Base-by-base conservation (phyloP, 352 stramenopile genomes). In the Phytopythium ostracodes region DNA sequence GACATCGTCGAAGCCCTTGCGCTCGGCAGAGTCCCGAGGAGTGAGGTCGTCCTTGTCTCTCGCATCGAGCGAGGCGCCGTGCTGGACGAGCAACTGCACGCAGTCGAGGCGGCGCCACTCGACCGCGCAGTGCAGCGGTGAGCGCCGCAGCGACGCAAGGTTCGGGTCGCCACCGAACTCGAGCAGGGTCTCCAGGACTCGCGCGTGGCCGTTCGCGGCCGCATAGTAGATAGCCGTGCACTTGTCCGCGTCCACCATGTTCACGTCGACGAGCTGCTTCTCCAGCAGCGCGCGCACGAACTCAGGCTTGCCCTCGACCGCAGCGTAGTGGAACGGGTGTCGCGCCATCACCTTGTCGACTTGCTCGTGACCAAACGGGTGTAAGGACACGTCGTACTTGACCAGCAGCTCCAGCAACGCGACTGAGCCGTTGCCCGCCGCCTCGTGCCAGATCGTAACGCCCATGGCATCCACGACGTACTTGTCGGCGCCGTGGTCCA, bases 371-470 rank as follows among this genome's bases (percentile, higher is more conserved):
- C 72, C 74, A 29, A 67, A 27, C 9, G 65, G 66, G 47, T 79
- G 69, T 25, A 91, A 53, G 2, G 72, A 79, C 4, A 91, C 76
- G 3, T 76, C 59, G 54, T 89, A 63, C 33, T 67, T 50, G 5
- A 88, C 64, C 7, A 93, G 73, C 59, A 93, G 50, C 27, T 90
- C 71, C 25, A 93, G 40, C 71, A 90, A 69, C 2, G 78, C 72
- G 3, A 88, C 68, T 6, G 71, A 75, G 4, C 81, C 81, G 18
- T 88, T 76, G 1, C 84, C 84, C 0, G 81, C 80, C 1, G 84
- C 84, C 63, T 93, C 84, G 58, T 93, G 84, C 84, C 84, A 93
- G 52, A 91, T 68, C 33, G 80, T 89, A 29, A 90, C 84, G 46
- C 84, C 84, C 81, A 91, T 93, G 20, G 82, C 85, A 60, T 91